Base-by-base conservation (phyloP, 768 basidiomycete genomes). In the Xerocomellus intermedius region DNA sequence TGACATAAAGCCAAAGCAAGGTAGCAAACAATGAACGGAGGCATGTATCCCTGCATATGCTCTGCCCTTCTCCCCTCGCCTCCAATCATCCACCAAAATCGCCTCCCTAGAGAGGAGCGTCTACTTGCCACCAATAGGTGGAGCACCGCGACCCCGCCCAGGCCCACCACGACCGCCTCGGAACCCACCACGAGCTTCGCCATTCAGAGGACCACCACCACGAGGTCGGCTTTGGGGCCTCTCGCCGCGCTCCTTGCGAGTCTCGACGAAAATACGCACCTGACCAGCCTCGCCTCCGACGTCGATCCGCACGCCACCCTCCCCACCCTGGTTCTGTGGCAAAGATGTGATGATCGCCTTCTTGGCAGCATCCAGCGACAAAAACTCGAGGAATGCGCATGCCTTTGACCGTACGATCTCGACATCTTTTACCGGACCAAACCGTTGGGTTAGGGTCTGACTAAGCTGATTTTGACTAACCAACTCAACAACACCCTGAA, bases 321-420 rank as follows among this genome's bases (percentile, higher is more conserved):
- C 92, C 36, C 94, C 95, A 55, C 94, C 94, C 60, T 86, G 84
- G 38, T 65, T 56, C 30, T 74, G 69, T 2, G 85, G 81, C 46
- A 97, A 70, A 35, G 84, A 87, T 4, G 88, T 79, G 26, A 81
- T 74, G 67, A 99, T 96, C 3, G 96, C 96, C 42, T 85, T 82
- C 63, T 84, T 81, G n/a, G 96, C 96, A 36, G 83, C 74, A 2
- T 95, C 94, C 54, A 95, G 70, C 1, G 75, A 74, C 22, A 66
- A 69, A 76, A 95, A 98, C 72, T 98, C 96, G 64, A 97, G 78
- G 82, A 98, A 98, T 1, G 94, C 95, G 66, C 95, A 98, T 0
- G 91, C 92, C 71, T 91, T 96, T 67, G 65, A 69, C 59, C 89
- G 89, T 39, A 96, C 87, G 59, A 97, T 86, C 72, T 98, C 95